Conservation (phyloP, 352 stramenopile genomes). For the Phytophthora meadii region DNA sequence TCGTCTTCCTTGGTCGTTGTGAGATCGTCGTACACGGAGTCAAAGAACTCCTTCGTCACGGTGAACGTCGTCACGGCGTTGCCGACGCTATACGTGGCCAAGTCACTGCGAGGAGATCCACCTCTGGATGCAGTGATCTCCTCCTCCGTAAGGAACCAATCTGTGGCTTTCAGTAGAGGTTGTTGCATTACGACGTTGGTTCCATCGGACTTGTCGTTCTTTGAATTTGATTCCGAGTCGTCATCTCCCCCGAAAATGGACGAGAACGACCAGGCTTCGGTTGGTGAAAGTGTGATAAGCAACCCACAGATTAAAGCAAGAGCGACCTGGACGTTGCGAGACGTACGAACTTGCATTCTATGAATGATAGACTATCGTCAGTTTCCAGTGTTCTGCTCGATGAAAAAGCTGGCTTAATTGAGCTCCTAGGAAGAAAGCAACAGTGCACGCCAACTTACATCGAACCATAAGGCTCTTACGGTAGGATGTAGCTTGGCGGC, state of each 20-base stretch:
- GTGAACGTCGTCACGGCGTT: conserved; percentile 57
- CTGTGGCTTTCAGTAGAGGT: conserved; percentile 48
- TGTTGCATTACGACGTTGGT: conserved; percentile 30
- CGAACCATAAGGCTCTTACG: too few relatives aligned
- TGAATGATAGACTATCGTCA: too few relatives aligned
- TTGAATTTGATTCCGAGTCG: conserved; percentile 1
- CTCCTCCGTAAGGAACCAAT: conserved; percentile 64
- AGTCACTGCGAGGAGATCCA: conserved; percentile 43
- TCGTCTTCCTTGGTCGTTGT: conserved; percentile 27
- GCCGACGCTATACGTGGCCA: conserved; percentile 38
- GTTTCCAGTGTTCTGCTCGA: too few relatives aligned
- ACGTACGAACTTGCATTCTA: too few relatives aligned
- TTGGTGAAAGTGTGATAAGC: too few relatives aligned
- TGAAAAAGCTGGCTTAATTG: too few relatives aligned
- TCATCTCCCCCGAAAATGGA: conserved; percentile 14
- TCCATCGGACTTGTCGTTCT: not conserved
- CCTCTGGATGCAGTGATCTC: conserved; percentile 55
- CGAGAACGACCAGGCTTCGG: conserved; percentile 16
- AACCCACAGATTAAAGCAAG: too few relatives aligned
- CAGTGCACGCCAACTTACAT: too few relatives aligned
- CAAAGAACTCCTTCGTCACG: conserved; percentile 54
- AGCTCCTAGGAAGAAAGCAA: too few relatives aligned
- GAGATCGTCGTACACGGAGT: conserved; percentile 47
- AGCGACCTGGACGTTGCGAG: too few relatives aligned
- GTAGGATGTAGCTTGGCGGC: too few relatives aligned